Base-by-base conservation (phyloP, 106 monocot species). In the Dioscorea dumetorum region DNA sequence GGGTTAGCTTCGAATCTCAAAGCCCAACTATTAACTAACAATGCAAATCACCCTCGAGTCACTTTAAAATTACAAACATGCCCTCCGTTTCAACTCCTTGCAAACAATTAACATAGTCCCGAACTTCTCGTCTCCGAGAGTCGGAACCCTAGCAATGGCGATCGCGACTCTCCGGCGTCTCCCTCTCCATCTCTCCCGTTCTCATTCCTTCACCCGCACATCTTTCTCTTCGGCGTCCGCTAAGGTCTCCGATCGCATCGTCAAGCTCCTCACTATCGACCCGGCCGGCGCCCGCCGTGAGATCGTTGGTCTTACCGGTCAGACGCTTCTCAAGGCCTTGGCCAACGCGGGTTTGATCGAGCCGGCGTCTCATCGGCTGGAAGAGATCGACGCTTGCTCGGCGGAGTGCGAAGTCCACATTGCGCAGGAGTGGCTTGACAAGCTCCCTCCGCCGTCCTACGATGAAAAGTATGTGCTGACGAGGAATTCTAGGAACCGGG, bases 341-440 rank as follows among this genome's bases (percentile, higher is more conserved):
- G 17, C 77, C 17, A 88, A 95, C 73, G 69, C 74, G 17, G 78
- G 75, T 3, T 75, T 95, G 59, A 91, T 95, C 67, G 94, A 95
- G 28, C 94, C 94, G 12, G 94, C 76, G 23, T 95, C 94, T 5
- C 94, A 91, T 76, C 85, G 94, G 48, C 71, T 91, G n/a, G 94
- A 95, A 74, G 91, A 95, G 21, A 95, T 95, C 72, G 91, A 95
- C 53, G 90, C 94, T 5, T 95, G 94, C 80, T 91, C 90, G 19
- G 80, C 87, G 24, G 91, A 91, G 74, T 95, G 94, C 79, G 94
- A 95, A 83, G 91, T 95, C 58, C 82, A 84, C 74, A 85, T 95
- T 69, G 94, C 94, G 9, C 80, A 87, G 79, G 91, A 95, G 72
- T 95, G 90, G 90, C 85, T 91, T 41, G 88, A 95, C 17, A 87